These are phyloP conservation scores for Colletotrichum gloeosporioides DNA, from an alignment of 2,329 filamentous ascomycete genomes.

Conservation along the genomic window DNA sequence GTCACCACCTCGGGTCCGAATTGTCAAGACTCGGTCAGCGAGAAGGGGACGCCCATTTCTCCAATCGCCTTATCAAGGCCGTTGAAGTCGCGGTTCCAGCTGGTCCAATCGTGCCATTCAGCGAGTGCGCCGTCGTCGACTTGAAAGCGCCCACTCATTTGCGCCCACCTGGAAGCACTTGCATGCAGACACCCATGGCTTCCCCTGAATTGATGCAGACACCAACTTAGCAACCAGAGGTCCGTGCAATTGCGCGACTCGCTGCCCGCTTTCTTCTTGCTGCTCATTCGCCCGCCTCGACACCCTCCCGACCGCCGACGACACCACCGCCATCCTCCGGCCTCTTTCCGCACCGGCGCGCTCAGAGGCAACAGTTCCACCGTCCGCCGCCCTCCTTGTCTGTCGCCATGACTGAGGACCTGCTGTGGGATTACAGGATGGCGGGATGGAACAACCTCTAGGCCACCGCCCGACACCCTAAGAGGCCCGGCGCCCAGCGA, in stretches of 20 bases:
- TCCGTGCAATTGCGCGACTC: constrained; percentile 2
- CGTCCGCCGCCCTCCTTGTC: neutral
- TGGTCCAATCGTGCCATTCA: neutral
- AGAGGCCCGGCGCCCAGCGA: neutral
- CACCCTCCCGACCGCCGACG: neutral
- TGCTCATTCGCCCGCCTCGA: neutral
- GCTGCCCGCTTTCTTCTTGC: neutral
- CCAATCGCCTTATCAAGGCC: neutral
- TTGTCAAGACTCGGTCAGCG: neutral
- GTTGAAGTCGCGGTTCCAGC: neutral
- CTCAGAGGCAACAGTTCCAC: neutral
- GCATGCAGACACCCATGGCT: constrained; percentile 9
- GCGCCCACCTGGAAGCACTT: constrained; percentile 11
- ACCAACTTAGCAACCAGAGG: constrained; percentile 5
- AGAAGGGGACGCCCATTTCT: neutral
- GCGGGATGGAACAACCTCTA: neutral
- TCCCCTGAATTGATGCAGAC: constrained; percentile 14
- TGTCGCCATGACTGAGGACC: neutral
- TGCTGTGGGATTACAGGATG: constrained; percentile 1
- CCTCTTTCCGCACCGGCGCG: neutral
- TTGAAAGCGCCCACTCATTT: neutral
- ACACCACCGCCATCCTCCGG: neutral
- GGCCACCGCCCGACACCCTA: neutral
- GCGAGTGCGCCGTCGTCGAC: neutral
- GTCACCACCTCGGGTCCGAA: neutral